Evolutionary conservation across 2,329 filamentous ascomycete genomes (phyloP).

Genomic region (Aspergillus felis): DNA sequence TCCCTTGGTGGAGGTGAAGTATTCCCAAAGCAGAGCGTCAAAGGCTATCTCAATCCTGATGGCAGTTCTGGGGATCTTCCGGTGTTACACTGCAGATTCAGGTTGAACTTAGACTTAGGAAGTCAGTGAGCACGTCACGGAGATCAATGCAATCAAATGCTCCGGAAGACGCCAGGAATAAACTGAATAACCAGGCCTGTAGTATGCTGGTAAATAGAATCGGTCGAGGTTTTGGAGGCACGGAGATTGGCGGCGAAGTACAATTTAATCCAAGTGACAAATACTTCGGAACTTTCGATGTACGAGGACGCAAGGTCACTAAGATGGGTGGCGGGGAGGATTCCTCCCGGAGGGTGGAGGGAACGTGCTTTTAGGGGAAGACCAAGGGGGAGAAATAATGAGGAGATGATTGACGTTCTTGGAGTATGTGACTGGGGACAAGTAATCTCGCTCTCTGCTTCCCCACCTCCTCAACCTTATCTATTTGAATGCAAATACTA

Average conservation of each 20-base stretch:
- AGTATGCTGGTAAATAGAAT: neutral
- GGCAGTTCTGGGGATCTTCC: neutral
- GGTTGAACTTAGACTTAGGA: neutral
- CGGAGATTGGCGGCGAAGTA: neutral
- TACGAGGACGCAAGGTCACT: slow-evolving; percentile 1
- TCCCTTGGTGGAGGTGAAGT: neutral
- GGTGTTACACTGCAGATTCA: neutral
- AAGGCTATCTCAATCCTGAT: neutral
- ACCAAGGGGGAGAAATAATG: neutral
- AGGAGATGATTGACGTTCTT: neutral
- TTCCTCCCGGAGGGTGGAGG: slow-evolving; percentile 19
- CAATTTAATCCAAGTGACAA: neutral
- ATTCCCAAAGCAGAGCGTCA: neutral
- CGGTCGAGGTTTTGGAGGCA: neutral
- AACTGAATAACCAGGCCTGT: neutral
- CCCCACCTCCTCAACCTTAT: neutral
- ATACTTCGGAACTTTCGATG: neutral
- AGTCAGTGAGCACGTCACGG: neutral
- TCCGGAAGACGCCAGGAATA: neutral
- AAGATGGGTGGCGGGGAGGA: slow-evolving; percentile 22
- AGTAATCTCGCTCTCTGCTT: neutral
- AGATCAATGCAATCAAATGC: neutral
- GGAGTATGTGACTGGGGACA: neutral
- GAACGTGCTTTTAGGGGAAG: slow-evolving; percentile 8
- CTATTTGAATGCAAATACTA: neutral